Evolutionary conservation across 257 asterid genomes (phyloP), one percentile per base, ranked within the genome.

Genomic region (Solanum paucissectum): DNA sequence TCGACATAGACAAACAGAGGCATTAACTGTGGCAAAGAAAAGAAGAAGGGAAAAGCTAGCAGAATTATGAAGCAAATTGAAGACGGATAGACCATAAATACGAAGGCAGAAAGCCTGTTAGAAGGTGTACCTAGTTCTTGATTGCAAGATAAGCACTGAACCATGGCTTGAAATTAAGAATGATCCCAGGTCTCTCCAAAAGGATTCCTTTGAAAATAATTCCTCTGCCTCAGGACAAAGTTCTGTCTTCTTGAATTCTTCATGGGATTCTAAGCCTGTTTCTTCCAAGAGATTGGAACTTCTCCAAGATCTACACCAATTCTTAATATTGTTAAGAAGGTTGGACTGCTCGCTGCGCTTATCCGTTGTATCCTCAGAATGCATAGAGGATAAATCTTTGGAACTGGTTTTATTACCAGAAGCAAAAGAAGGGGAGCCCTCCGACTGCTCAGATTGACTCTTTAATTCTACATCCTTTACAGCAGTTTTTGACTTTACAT

Each of bases 121-220:
- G 60, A 85, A 16, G 44, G 37, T 32, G 74, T 91, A 95, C 99
- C 98, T 97, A 90, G 94, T 93, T 87, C 82, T 89, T 72, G 98
- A 95, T 88, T 88, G 93, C 79, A 69, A 71, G 87, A 95, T 83
- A 69, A 88, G 84, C 81, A 91, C 90, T 55, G 94, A 88, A 88
- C 94, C 95, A 71, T 89, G 81, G 10, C 91, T 74, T 44, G 98
- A 87, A 86, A 32, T 90, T 60, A 97, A 52, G 90, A 95, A 95
- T 33, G 88, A 88, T 86, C 92, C 89, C 85, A 97, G 58, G 82
- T 93, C 98, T 37, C 89, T 90, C 98, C 99, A 97, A 89, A 95
- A 93, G 23, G 95, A 89, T 83, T 91, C 94, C 85, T 89, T 75
- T 18, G 93, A 91, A 91, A 95, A 92, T 18, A 93, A 33, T 36